phyloP scores from a whole-genome alignment of 257 asterid genomes.

The Datura wrightii region DNA sequence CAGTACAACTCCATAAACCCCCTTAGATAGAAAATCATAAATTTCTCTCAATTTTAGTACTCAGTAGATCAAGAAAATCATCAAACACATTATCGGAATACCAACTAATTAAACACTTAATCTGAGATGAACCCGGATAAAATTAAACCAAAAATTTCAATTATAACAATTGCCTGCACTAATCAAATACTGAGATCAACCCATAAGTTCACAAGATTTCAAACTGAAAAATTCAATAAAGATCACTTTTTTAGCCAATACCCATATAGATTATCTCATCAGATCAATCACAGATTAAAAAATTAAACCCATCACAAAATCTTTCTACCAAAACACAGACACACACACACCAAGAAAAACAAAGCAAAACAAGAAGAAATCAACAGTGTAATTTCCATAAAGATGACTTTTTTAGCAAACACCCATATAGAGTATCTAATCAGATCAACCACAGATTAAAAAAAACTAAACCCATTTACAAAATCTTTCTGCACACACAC shows the following conservation, averaged over 20 bases:
- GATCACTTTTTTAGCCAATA: background rate
- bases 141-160: background rate
- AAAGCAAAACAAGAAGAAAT: background rate
- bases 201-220: background rate
- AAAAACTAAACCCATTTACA: background rate
- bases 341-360: background rate
- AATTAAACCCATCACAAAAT: background rate
- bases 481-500: background rate
- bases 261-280: background rate
- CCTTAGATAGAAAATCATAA: background rate
- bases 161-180: background rate
- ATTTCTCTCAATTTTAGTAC: background rate
- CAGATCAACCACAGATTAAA: slow-evolving; percentile 26
- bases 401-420: background rate
- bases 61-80: background rate
- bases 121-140: background rate
- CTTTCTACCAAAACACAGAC: background rate
- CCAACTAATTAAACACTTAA: no score
- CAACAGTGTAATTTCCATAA: background rate
- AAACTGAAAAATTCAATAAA: background rate
- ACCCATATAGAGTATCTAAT: background rate
- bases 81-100: background rate
- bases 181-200: background rate
- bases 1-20: background rate
- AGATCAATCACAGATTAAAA: slow-evolving; percentile 22